phyloP scores from a whole-genome alignment of 148 eudicot species.

The Beta vulgaris region DNA sequence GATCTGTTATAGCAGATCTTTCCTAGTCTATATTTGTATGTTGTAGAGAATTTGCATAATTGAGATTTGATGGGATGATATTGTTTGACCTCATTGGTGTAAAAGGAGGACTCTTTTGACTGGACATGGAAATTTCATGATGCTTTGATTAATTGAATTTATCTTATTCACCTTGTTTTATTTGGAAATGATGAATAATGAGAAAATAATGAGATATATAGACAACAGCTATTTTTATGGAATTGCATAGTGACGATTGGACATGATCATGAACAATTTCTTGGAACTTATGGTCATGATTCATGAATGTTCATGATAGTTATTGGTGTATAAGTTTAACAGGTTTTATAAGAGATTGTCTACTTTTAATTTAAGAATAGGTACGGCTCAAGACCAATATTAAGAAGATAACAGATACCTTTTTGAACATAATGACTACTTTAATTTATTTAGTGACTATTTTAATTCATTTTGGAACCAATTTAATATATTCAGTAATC shows the following conservation, averaged over 20 bases:
- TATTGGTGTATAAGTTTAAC: too few relatives aligned
- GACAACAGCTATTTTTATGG: neutral
- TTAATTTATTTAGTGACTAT: too few relatives aligned
- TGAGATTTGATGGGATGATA: constrained; percentile 20
- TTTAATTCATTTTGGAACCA: too few relatives aligned
- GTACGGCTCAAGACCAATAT: too few relatives aligned
- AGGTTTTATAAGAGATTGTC: too few relatives aligned
- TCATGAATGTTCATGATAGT: too few relatives aligned
- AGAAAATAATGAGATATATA: too few relatives aligned
- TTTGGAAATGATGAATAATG: too few relatives aligned
- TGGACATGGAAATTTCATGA: constrained; percentile 18
- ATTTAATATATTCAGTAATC: too few relatives aligned
- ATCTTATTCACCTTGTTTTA: neutral
- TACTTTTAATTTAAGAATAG: too few relatives aligned
- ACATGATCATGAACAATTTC: neutral
- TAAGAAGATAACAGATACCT: too few relatives aligned
- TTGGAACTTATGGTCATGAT: neutral
- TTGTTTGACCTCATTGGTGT: constrained; percentile 21
- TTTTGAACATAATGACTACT: too few relatives aligned
- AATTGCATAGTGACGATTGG: neutral
- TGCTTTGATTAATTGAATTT: neutral
- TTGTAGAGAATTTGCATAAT: constrained; percentile 1
- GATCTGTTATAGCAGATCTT: constrained; percentile 7
- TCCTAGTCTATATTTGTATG: neutral
- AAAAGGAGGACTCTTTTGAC: constrained; percentile 14